Conservation (phyloP, 805 yeast genomes). For the Teunomyces aglyptinius region DNA sequence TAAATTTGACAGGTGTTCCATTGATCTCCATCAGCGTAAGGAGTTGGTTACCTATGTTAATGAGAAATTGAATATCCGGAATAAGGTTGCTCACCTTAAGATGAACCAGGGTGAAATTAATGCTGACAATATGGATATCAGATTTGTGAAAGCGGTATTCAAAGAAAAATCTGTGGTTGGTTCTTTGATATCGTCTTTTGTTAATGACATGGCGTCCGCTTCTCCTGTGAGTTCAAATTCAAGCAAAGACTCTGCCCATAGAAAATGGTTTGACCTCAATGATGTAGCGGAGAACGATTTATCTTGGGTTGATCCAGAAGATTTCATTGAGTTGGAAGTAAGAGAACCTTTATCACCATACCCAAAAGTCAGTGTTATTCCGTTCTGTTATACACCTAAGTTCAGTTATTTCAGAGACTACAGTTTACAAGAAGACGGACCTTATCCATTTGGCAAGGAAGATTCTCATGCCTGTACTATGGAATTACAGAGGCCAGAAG, state of each 20-base stretch:
- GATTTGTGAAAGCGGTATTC: constrained; percentile 64
- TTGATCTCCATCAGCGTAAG: constrained; percentile 42
- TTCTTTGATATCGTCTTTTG: constrained; percentile 9
- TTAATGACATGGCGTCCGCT: constrained; percentile 1
- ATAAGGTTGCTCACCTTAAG: constrained; percentile 49
- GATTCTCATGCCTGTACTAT: constrained; percentile 65
- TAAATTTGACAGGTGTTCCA: constrained; percentile 28
- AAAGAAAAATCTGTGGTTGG: constrained; percentile 48
- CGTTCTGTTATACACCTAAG: constrained; percentile 53
- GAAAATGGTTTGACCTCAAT: constrained; percentile 21
- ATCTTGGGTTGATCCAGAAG: constrained; percentile 74
- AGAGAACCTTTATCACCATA: constrained; percentile 37
- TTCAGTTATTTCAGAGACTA: constrained; percentile 61
- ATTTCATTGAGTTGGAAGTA: constrained; percentile 68
- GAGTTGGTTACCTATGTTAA: constrained; percentile 36
- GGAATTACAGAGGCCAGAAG: constrained; percentile 52
- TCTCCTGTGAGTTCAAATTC: background rate
- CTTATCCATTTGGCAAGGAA: constrained; percentile 60
- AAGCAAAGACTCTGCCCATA: constrained; percentile 3
- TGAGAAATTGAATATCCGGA: constrained; percentile 34
- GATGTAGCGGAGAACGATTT: constrained; percentile 28
- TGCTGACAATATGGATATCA: constrained; percentile 62
- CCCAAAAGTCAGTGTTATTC: constrained; percentile 45
- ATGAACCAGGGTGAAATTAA: constrained; percentile 70
- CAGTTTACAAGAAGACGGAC: constrained; percentile 40